Evolutionary conservation across 1,139 yeast species (phyloP), one percentile per base, ranked within the genome.

Genomic region (Lodderomyces pseudojiufengensis): DNA sequence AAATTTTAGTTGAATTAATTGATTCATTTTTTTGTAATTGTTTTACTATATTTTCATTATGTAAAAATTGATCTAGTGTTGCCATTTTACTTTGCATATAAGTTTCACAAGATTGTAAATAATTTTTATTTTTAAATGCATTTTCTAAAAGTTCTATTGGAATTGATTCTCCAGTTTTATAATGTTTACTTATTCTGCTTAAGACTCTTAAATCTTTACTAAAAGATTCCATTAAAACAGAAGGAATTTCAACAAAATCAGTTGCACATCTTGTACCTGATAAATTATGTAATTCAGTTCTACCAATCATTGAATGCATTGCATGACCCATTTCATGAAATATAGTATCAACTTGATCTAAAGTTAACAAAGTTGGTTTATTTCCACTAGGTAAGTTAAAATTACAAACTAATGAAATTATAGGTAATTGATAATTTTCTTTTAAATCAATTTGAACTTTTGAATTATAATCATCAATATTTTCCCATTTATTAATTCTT

Each of bases 281-380:
- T 11, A 92, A 82, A 54, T 90, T 94, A 54, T 94, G 98, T 34
- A 92, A 64, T 32, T 80, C 73, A 0, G 98, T 92, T 43, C 92
- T 72, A 0, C 97, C 98, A 21, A 92, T 65, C 97, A 92, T 90
- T 5, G 97, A 87, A 57, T 92, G 98, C 79, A 92, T 84, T 2
- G 98, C 98, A 61, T 92, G 99, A 1, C 99, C 99, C 95, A 92
- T 88, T 59, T 92, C 99, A 59, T 92, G 99, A 64, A 94, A 92
- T 24, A 92, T 63, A 0, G 98, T 92, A 51, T 90, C 95, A 4
- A 92, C 90, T 52, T 94, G 97, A 40, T 73, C 78, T 42, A 86
- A 69, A 7, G 82, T 69, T 28, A 92, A 61, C 18, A 86, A 63
- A 0, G 74, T 64, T 6, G 73, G 70, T 20, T 48, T 43, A 2